Base-by-base conservation (phyloP, 805 yeast species). In the Maudiozyma turicensis region DNA sequence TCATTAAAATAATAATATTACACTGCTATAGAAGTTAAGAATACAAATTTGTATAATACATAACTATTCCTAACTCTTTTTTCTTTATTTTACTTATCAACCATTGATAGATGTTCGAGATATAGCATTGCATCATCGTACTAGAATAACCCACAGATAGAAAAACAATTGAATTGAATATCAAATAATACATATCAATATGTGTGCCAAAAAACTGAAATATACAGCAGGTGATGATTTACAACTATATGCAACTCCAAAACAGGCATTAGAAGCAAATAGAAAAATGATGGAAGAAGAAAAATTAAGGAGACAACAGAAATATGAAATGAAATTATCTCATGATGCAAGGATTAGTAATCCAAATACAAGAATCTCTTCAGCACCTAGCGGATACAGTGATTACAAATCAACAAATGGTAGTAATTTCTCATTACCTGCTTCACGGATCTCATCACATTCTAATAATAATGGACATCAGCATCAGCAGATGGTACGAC, bases 191-290 rank as follows among this genome's bases (percentile, higher is more conserved):
- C 28, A 20, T 20, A 20, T 11, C 13, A 15, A 5, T 8, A 65
- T 66, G 69, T 54, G 64, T 46, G 55, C 63, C 14, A 61, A 55
- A 50, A 64, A 63, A 48, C 50, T 67, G 11, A 58, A 60, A 34
- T 66, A 66, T 46, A 59, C 66, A 5, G 64, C 62, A 6, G 69
- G 70, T 3, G 70, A 66, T 52, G 67, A 64, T 41, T 47, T 65
- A 28, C 54, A 53, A 55, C 52, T 65, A 15, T 64, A 63, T 52
- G 66, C 69, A 1, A 66, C 70, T 1, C 70, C 70, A 11, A 63
- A 65, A 48, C 68, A 66, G 46, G 66, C 69, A 5, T 50, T 66
- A 58, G 60, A 59, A 43, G 63, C 61, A 11, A 57, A 60, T 9
- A 56, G 54, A 44, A 54, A 61, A 40, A 28, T 26, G n/a, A 54